Base-by-base conservation (phyloP, 108 stramenopile genomes). In the Cyclotella sp. region DNA sequence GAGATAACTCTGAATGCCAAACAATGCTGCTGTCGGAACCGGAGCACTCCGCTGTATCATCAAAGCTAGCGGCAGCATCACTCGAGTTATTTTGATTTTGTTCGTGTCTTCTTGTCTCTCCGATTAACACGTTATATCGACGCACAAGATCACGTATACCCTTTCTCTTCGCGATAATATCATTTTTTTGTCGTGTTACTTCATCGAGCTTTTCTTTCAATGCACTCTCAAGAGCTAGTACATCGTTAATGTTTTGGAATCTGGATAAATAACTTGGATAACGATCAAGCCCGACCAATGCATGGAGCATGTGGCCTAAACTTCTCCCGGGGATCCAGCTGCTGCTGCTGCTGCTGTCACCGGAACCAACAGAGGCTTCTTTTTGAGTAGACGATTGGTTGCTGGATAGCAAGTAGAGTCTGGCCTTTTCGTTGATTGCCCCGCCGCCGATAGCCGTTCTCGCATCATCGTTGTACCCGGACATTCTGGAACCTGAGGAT, bases 391-490 rank as follows among this genome's bases (percentile, higher is more conserved):
- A 3, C 19, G 55, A 26, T 26, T 8, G n/a, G 21, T 26, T 57
- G 34, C 34, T 34, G 34, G 7, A 21, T 60, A 64, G 21, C 28
- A 57, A 46, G 77, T 78, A 61, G 9, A 44, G 41, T 76, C 93
- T 77, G 14, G 77, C 39, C 63, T 95, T 95, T 82, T 95, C 94
- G 64, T 95, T 95, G 68, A 95, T 88, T 9, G 87, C 85, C 14
- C 93, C 93, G 19, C 93, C 93, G 44, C 83, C 83, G 49, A 84
- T 55, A 13, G 61, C 24, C 5, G 12, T 26, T 57, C 3, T 57
- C 15, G 47, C 47, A 7, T 49, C 18, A 9, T 9, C 18, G 15
- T 49, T 49, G 47, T 7, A 49, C 47, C 9, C 47, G 2, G n/a
- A 49, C n/a, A n/a, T 49, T n/a, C 47, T 49, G 47, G 2, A 49